Base-by-base conservation (phyloP, 306 rosid genomes). In the Medicago lupulina region DNA sequence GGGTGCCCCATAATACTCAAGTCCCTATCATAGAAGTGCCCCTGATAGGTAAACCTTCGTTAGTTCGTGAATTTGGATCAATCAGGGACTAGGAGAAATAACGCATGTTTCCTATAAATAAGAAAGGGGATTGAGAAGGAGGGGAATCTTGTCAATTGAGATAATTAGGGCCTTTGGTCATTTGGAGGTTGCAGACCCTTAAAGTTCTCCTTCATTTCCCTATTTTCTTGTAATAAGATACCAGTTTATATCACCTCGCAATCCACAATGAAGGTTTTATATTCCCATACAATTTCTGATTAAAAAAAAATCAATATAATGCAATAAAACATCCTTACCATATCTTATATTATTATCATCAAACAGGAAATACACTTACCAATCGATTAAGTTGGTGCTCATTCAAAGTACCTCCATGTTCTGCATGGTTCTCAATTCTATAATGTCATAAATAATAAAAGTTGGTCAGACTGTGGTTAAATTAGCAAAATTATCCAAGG, bases 381-480 rank as follows among this genome's bases (percentile, higher is more conserved):
- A 95, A 86, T 81, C 99, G 85, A 89, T 86, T 95, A 68, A 95
- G 97, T 81, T 95, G 99, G 82, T 95, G 99, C 83, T 95, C 99
- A 14, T 95, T 95, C 83, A 95, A 79, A 75, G 99, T 95, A 81
- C 97, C 99, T 70, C 99, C 99, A 76, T 95, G 97, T 83, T 95
- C 99, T 16, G 99, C 99, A 80, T 95, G 99, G 73, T 88, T 90
- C 86, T 95, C 99, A 64, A 95, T 95, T 82, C 99, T 95, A 88
- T 66, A 69, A 84, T 44, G 75, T 46, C 21, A 73, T 19, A 23
- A 46, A 44, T 58, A 51, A 80, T 43, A 76, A 49, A 63, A 79
- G 43, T 64, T 53, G 1, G 77, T 74, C 49, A 81, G 73, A 47
- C 66, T 3, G 9, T 31, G 25, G 64, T 43, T 78, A 76, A 62